These are phyloP conservation scores for Verticillium dahliae DNA, from an alignment of 2,329 filamentous ascomycete species.

Conservation along the genomic window DNA sequence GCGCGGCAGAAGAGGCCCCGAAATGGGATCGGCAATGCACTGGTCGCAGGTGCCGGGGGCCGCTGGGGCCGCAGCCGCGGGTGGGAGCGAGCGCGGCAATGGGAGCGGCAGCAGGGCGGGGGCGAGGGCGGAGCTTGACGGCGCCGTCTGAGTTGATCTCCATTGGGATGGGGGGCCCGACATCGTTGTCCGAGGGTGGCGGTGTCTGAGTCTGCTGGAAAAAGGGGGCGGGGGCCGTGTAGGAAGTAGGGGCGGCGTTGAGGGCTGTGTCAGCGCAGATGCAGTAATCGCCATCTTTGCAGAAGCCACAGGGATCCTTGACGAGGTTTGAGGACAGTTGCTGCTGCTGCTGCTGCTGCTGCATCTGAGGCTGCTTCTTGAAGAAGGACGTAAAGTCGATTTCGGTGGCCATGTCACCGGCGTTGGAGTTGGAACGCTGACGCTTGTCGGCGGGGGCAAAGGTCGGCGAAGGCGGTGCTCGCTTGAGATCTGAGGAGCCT, in stretches of 20 bases:
- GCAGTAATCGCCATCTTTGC: slow-evolving; percentile 74
- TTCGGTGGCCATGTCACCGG: slow-evolving; percentile 54
- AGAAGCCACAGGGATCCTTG: slow-evolving; percentile 74
- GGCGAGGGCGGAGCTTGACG: slow-evolving; percentile 46
- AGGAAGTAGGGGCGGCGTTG: slow-evolving; percentile 6
- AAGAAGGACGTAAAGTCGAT: slow-evolving; percentile 69
- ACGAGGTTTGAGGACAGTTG: slow-evolving; percentile 29
- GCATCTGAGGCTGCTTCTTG: slow-evolving; percentile 27
- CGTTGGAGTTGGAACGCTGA: slow-evolving; percentile 36
- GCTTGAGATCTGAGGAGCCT: slow-evolving; percentile 39
- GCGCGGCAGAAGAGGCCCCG: slow-evolving; percentile 79
- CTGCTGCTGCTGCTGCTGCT: slow-evolving; percentile 9
- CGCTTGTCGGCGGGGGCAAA: slow-evolving; percentile 41
- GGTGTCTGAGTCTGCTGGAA: slow-evolving; percentile 43
- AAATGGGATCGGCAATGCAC: slow-evolving; percentile 70
- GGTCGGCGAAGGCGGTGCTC: slow-evolving; percentile 27
- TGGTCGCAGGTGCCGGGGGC: slow-evolving; percentile 76
- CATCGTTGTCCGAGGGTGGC: slow-evolving; percentile 55
- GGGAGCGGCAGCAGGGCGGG: slow-evolving; percentile 24
- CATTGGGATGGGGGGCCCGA: slow-evolving; percentile 44
- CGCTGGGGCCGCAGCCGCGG: slow-evolving; percentile 54
- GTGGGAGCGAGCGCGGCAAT: slow-evolving; percentile 42
- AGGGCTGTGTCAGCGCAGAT: slow-evolving; percentile 63
- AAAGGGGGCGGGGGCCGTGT: slow-evolving; percentile 16
- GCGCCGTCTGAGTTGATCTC: slow-evolving; percentile 55